Base-by-base conservation (phyloP, 768 basidiomycete species). In the Leccinum olivaceopallidum region DNA sequence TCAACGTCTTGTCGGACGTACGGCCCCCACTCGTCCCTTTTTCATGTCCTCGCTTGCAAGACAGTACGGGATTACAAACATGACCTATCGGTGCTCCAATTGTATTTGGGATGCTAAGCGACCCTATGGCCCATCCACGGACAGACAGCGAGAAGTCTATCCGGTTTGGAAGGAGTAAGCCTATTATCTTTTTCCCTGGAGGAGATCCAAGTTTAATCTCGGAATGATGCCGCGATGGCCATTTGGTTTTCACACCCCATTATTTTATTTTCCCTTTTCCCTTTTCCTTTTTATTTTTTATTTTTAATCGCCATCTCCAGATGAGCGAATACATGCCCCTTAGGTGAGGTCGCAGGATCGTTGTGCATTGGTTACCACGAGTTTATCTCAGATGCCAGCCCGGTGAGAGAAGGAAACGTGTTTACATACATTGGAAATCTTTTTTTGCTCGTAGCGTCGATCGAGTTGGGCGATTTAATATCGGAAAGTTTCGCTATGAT, bases 361-460 rank as follows among this genome's bases (percentile, higher is more conserved):
- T 64, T 58, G 28, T 68, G 62, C 56, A 51, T 47, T 60, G 28
- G 66, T 66, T 66, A 56, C 66, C 68, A 72, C 70, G 69, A 68
- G 66, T 67, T 64, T 70, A 71, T 72, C 70, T 72, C 64, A 64
- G 60, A 66, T 69, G 48, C 47, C 56, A 60, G 57, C 56, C 48
- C 44, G 20, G 44, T 47, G 60, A 69, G 67, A 60, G 66, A 70
- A 64, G 47, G 59, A 53, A 53, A 44, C 32, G 48, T 50, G 50
- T 55, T 53, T 54, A 18, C 59, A 50, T 30, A 18, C 59, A 49
- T 28, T 60, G 26, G 30, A 54, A 57, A 48, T 51, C 61, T 57
- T 32, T 52, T 47, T 14, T 32, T 55, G 44, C 52, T 48, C 55
- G 62, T 55, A 50, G 64, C 63, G 66, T 63, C 69, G 70, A 71